Evolutionary conservation across 441 rosid genomes (phyloP), one percentile per base, ranked within the genome.

Genomic region (Brassica balearica): DNA sequence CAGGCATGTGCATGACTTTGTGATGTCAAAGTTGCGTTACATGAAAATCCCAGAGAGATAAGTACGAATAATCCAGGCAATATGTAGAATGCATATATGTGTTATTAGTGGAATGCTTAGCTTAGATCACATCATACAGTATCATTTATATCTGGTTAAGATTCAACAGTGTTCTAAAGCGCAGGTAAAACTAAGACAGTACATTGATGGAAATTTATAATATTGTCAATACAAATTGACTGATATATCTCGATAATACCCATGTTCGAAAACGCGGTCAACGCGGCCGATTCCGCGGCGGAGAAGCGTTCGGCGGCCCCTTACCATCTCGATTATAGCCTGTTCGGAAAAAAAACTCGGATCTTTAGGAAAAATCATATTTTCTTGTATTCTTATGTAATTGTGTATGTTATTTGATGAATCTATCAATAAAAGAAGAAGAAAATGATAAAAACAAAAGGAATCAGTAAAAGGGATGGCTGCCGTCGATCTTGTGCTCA

Each of bases 61-160:
- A 58, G 29, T 65, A 41, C 19, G 72, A 38, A 71, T 58, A 58
- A 58, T 20, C 25, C 66, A 58, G n/a, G 46, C 19, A 53, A 53
- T 56, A n/a, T 29, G n/a, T 6, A 20, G 12, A 17, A 36, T 8
- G 36, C 63, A 68, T 29, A 61, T 29, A 25, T 55, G 25, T 53
- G 6, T 70, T 70, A 36, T 53, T 64, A 77, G 72, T 77, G 61
- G 76, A 58, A 23, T 77, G 17, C 27, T 65, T 53, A 43, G 62
- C 20, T 71, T 71, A 71, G 25, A 71, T 77, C 76, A 77, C 81
- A 71, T 77, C 81, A 65, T 41, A 55, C 72, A 65, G 72, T 70
- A 64, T 77, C 34, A 14, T 34, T 46, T 27, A 43, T 61, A 43
- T 61, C 74, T 69, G 46, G 46, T 48, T 41, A 70, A 48, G 72